Conservation (phyloP, 1,284 basidiomycete species). For the Trichosporon ovoides region DNA sequence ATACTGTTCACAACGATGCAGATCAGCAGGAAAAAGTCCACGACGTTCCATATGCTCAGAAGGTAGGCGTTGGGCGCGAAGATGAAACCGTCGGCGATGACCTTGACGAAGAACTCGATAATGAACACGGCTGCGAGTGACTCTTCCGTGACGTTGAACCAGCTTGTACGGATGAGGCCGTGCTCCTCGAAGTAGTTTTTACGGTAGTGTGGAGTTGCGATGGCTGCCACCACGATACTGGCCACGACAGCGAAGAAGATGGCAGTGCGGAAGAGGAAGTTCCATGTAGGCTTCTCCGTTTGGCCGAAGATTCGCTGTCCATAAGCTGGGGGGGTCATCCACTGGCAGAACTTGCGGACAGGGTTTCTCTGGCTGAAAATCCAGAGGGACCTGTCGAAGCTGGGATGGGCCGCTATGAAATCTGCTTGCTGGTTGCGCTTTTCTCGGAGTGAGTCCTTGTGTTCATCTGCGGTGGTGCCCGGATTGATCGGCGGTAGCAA, state of each 20-base stretch:
- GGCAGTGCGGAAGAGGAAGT: slow-evolving; percentile 68
- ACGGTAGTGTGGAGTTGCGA: slow-evolving; percentile 83
- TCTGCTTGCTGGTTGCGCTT: slow-evolving; percentile 75
- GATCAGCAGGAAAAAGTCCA: slow-evolving; percentile 81
- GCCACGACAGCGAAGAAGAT: slow-evolving; percentile 74
- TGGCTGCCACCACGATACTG: slow-evolving; percentile 74
- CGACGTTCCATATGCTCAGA: slow-evolving; percentile 82
- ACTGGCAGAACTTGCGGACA: slow-evolving; percentile 74
- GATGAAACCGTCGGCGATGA: slow-evolving; percentile 84
- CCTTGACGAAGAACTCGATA: slow-evolving; percentile 77
- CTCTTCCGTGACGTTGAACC: slow-evolving; percentile 83
- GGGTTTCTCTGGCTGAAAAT: slow-evolving; percentile 75
- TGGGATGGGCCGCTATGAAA: slow-evolving; percentile 82
- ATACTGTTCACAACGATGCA: slow-evolving; percentile 77
- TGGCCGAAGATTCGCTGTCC: slow-evolving; percentile 79
- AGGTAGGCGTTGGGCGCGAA: slow-evolving; percentile 95
- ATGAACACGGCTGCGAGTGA: slow-evolving; percentile 71
- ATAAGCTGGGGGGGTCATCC: slow-evolving; percentile 71
- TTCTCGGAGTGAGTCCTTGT: slow-evolving; percentile 61
- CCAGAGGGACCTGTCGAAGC: slow-evolving; percentile 88
- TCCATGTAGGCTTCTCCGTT: slow-evolving; percentile 61
- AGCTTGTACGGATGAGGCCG: slow-evolving; percentile 63
- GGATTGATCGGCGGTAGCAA: slow-evolving; percentile 37
- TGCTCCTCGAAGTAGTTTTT: slow-evolving; percentile 62
- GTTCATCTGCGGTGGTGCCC: slow-evolving; percentile 36